These are phyloP conservation scores for Corymbia calophylla DNA, from an alignment of 441 rosid species.

Conservation along the genomic window DNA sequence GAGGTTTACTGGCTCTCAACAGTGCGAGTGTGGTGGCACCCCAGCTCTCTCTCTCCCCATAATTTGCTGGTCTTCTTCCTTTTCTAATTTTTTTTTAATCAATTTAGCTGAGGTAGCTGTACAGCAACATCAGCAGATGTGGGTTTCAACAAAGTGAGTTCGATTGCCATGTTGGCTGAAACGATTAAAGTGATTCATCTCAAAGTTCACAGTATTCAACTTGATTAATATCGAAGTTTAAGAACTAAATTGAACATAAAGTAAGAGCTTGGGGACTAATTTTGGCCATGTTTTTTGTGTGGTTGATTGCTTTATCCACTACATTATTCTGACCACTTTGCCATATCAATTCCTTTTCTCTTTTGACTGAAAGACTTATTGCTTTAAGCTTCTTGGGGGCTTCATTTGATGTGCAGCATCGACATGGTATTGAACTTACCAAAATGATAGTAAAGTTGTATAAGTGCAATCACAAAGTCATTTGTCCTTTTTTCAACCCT, in stretches of 20 bases:
- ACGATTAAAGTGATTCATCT: neutral
- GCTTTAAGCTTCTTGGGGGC: too few species aligned
- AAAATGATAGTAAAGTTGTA: neutral
- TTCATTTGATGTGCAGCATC: neutral
- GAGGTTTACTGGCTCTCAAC: neutral
- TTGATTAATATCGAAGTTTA: neutral
- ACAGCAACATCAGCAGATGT: neutral
- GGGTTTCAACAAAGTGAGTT: neutral
- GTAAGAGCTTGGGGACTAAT: neutral
- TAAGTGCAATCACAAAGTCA: neutral
- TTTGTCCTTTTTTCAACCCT: neutral
- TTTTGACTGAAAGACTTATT: neutral
- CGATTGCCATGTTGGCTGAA: neutral
- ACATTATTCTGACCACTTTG: neutral
- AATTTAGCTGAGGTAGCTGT: neutral
- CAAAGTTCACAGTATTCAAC: neutral
- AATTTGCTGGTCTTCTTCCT: neutral
- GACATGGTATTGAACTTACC: neutral
- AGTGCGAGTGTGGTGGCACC: neutral
- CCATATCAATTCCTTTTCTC: neutral
- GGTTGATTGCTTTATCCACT: neutral
- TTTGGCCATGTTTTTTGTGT: neutral
- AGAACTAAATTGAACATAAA: neutral
- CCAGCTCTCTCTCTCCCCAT: neutral
- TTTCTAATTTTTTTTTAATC: neutral